Percentiles rank a stretch among this genome's conserved stretches.
phyloP scores from a whole-genome alignment of 192 early-diverging fungal species.

The Mortierella antarctica region DNA sequence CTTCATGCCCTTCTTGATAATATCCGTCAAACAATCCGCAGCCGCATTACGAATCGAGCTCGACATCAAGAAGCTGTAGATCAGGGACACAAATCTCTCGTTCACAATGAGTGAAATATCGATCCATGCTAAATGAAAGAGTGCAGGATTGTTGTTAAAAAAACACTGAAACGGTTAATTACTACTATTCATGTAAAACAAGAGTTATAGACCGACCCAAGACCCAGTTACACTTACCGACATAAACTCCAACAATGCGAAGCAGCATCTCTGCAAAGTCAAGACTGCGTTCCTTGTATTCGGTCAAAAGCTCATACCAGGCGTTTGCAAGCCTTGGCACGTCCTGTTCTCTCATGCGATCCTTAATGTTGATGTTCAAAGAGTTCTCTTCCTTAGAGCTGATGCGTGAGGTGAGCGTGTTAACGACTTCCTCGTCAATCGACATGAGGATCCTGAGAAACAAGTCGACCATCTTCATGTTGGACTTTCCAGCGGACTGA shows the following conservation, averaged over 20 bases:
- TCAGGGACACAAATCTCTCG: conserved; percentile 76
- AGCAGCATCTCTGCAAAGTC: conserved; percentile 75
- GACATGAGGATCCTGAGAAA: conserved; percentile 81
- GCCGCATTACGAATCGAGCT: conserved; percentile 75
- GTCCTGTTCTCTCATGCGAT: conserved; percentile 86
- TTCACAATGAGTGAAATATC: conserved; percentile 93
- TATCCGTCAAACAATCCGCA: conserved; percentile 85
- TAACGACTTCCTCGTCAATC: conserved; percentile 92
- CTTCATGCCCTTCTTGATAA: conserved; percentile 94
- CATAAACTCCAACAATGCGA: conserved; percentile 85
- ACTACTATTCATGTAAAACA: not conserved
- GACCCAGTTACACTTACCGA: conserved; percentile 49
- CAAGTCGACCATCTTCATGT: conserved; percentile 71
- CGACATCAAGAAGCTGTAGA: conserved; percentile 78
- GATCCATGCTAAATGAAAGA: conserved; percentile 78
- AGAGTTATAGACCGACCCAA: not conserved
- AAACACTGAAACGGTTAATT: not conserved
- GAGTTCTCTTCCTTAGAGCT: conserved; percentile 69
- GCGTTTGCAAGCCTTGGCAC: conserved; percentile 74
- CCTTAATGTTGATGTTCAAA: conserved; percentile 88
- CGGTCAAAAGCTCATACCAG: conserved; percentile 82
- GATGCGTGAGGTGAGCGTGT: conserved; percentile 70
- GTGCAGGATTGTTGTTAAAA: not conserved
- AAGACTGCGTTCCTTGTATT: conserved; percentile 65
- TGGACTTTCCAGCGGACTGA: conserved; percentile 57